Percentiles rank a stretch among this genome's conserved stretches.
Conservation (phyloP, 1,139 yeast genomes). For the Hanseniaspora sp. region DNA sequence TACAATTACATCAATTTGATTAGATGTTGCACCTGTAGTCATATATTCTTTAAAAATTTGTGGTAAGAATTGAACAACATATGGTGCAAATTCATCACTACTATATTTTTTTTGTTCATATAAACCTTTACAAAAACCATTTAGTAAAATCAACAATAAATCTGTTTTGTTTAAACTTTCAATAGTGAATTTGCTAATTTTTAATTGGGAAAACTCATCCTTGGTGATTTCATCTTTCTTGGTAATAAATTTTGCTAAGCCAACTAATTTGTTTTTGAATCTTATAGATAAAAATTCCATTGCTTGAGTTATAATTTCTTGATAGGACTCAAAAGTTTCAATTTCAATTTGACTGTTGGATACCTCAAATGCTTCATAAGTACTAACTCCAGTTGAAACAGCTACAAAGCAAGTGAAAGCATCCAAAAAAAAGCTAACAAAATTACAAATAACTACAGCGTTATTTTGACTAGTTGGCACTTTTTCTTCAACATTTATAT, state of each 20-base stretch:
- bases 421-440: constrained; percentile 1
- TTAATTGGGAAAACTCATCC: neutral
- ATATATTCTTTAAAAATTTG: neutral
- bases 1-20: neutral
- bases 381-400: neutral
- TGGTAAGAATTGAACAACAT: neutral
- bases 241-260: constrained; percentile 23
- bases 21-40: neutral
- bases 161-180: constrained; percentile 19
- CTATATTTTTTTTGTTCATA: neutral
- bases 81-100: neutral
- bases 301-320: constrained; percentile 21
- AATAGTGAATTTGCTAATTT: constrained; percentile 16
- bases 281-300: constrained; percentile 28
- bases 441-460: neutral
- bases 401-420: constrained; percentile 4
- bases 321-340: neutral
- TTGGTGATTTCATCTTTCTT: constrained; percentile 18
- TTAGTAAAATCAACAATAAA: constrained; percentile 25
- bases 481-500: neutral
- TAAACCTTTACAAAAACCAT: constrained; percentile 27
- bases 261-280: constrained; percentile 22
- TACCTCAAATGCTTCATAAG: neutral
- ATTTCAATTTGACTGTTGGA: neutral
- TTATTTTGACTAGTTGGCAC: neutral